Percentiles rank a stretch among this genome's conserved stretches.
Evolutionary conservation across 2,329 filamentous ascomycete species (phyloP).

Genomic region (Plenodomus lindquistii): DNA sequence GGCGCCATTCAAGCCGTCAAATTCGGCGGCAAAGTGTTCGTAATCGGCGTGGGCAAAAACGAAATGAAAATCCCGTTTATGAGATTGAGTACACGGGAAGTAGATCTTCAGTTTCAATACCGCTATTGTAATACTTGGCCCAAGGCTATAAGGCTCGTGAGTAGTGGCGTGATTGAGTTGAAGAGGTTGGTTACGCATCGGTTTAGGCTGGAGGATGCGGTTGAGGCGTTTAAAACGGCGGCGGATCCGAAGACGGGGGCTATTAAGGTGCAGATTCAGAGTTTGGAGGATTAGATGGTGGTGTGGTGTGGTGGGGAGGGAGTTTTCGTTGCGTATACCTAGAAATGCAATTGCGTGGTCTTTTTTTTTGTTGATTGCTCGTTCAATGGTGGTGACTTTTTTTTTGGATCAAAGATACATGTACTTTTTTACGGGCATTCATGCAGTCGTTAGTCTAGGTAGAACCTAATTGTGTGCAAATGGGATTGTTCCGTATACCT

Average conservation of each 20-base stretch:
- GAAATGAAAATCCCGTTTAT: constrained; percentile 97
- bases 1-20: constrained; percentile 87
- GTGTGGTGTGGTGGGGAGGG: no score
- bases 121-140: constrained; percentile 97
- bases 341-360: no score
- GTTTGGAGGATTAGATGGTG: constrained; percentile 47
- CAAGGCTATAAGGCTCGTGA: constrained; percentile 82
- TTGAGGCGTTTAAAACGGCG: constrained; percentile 88
- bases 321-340: no score
- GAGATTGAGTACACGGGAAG: constrained; percentile 85
- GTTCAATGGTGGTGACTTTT: no score
- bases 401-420: no score
- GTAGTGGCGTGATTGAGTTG: constrained; percentile 82
- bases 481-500: no score
- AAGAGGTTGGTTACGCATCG: constrained; percentile 83
- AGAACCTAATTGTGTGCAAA: no score
- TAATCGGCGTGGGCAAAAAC: constrained; percentile 93
- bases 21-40: constrained; percentile 96
- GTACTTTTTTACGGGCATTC: no score
- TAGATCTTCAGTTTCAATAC: constrained; percentile 96
- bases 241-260: constrained; percentile 86
- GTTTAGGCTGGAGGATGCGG: constrained; percentile 80
- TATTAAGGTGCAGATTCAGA: constrained; percentile 98
- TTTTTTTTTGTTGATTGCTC: no score
- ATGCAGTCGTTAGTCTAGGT: no score